A percentile compares a stretch with the other conserved stretches of the same genome.
Evolutionary conservation across 352 stramenopile species (phyloP).

Genomic region (Pythium monospermum): DNA sequence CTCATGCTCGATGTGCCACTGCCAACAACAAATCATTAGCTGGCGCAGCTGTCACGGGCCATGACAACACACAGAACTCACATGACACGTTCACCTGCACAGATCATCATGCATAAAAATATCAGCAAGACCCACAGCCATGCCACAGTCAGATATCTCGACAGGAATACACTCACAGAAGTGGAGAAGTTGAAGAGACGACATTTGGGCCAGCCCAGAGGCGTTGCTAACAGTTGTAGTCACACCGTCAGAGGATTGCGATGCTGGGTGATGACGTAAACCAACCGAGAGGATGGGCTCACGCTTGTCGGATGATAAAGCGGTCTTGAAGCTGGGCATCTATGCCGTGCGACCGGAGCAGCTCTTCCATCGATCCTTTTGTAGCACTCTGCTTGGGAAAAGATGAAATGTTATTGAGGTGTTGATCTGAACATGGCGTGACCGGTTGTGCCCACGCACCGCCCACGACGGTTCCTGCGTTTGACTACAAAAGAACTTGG

Average conservation of each 20-base stretch:
- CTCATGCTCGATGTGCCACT: conserved; percentile 18
- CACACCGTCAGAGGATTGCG: neutral
- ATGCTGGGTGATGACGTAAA: no score
- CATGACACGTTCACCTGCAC: conserved; percentile 31
- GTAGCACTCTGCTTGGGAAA: neutral
- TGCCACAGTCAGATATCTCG: no score
- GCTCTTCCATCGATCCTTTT: neutral
- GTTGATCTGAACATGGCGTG: no score
- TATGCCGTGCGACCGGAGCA: conserved; percentile 5
- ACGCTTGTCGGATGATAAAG: conserved; percentile 29
- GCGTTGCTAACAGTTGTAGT: conserved; percentile 18
- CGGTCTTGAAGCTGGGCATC: conserved; percentile 23
- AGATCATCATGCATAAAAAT: neutral
- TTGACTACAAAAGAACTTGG: conserved; percentile 13
- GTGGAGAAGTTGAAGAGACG: conserved; percentile 18
- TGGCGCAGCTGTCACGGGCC: no score
- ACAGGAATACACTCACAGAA: conserved; percentile 38
- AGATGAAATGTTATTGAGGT: neutral
- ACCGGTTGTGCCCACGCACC: no score
- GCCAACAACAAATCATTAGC: neutral
- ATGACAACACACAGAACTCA: no score
- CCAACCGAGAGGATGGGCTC: neutral
- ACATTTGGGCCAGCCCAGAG: conserved; percentile 23
- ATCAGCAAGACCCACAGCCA: no score
- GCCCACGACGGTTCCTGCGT: no score